phyloP scores from a whole-genome alignment of 169 alveolate species.

The Cardiosporidium cionae region DNA sequence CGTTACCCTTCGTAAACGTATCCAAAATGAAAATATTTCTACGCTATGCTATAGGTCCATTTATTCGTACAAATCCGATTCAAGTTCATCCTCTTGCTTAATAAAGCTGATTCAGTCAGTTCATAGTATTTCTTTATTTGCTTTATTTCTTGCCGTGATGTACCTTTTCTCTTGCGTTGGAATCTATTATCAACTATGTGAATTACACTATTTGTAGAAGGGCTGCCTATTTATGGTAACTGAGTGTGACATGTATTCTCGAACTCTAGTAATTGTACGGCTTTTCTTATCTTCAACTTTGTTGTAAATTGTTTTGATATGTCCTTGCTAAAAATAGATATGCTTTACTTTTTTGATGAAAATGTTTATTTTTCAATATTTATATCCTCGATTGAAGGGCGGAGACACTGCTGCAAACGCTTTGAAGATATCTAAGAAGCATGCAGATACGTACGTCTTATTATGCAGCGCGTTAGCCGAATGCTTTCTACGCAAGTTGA shows the following conservation, averaged over 20 bases:
- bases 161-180: background rate
- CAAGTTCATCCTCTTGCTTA: constrained; percentile 52
- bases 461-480: constrained; percentile 49
- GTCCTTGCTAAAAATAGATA: too few species aligned
- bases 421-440: constrained; percentile 27
- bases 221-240: background rate
- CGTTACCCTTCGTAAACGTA: too few species aligned
- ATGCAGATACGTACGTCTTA: constrained; percentile 27
- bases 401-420: constrained; percentile 43
- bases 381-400: too few species aligned
- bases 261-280: too few species aligned
- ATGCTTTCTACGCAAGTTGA: constrained; percentile 43
- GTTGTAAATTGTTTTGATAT: too few species aligned
- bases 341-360: too few species aligned
- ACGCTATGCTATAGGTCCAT: constrained; percentile 16
- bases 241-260: background rate
- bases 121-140: constrained; percentile 13
- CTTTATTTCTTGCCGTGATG: background rate
- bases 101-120: constrained; percentile 51
- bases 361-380: too few species aligned
- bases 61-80: constrained; percentile 46
- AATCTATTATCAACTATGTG: background rate
- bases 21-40: too few species aligned
- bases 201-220: background rate
- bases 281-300: too few species aligned